Base-by-base conservation (phyloP, 2,329 filamentous ascomycete genomes). In the Aspergillus ustus region DNA sequence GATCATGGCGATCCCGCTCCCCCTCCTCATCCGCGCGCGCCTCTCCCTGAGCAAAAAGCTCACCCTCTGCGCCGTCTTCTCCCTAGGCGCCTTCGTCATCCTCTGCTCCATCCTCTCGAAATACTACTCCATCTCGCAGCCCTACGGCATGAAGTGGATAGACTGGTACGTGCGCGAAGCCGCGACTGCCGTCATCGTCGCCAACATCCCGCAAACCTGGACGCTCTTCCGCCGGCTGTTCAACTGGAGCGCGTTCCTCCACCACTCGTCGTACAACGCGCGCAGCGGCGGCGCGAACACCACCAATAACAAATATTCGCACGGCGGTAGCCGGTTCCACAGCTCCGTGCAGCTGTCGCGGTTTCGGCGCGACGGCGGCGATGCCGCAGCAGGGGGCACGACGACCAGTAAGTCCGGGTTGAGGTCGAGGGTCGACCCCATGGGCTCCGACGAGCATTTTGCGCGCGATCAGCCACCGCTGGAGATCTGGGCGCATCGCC, bases 101-200 rank as follows among this genome's bases (percentile, higher is more conserved):
- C 74, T 88, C 15, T 83, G 84, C 19, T 84, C 85, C 11, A 80
- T 84, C 6, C 75, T 89, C 17, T 88, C 87, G 20, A 87, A 87
- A 62, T 85, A 86, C 68, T 87, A 87, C 74, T 86, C 84, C 49
- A 87, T 89, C 62, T 81, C 75, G 17, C 73, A 85, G 20, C 84
- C 84, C 0, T 87, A 85, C 69, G 84, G 83, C 2, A 76, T 78
- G 15, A 73, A 83, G 43, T 89, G 86, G 78, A 81, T 86, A 0
- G 83, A 83, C 66, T 89, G 86, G 85, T 87, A 87, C 65, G 81
- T 86, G 8, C 81, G 85, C 29, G 86, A 89, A 69, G 81, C 82
- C 13, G 84, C 82, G 49, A 86, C 86, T 0, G 53, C 85, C 6
- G 79, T 89, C 45, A 80, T 87, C 52, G 85, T 88, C 17, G 82